Conservation (phyloP, 1,139 yeast species). For the Pneumocystis carinii region DNA sequence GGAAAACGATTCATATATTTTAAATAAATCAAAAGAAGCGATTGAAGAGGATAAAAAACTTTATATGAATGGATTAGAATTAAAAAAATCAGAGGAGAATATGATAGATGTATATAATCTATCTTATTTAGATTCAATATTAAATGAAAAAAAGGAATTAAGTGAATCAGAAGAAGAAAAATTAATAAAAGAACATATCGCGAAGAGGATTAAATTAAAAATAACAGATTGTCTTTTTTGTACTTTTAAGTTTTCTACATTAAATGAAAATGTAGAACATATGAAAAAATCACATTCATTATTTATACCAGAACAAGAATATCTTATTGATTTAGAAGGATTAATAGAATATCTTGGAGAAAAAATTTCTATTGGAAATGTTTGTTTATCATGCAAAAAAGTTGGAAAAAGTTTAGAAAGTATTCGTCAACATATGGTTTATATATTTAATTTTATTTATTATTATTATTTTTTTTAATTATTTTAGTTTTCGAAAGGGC, state of each 20-base stretch:
- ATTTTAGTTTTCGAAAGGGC: conserved; percentile 45
- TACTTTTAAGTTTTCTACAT: conserved; percentile 18
- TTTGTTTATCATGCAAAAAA: conserved; percentile 69
- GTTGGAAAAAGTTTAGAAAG: conserved; percentile 76
- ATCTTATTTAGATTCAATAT: not conserved
- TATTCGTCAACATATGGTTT: conserved; percentile 70
- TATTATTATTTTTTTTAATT: not conserved
- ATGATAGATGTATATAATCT: not conserved
- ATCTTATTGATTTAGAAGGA: conserved; percentile 54
- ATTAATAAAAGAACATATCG: not conserved
- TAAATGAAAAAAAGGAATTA: not conserved
- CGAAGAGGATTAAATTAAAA: conserved; percentile 37
- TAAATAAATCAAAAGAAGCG: conserved; percentile 1
- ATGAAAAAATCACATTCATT: conserved; percentile 70
- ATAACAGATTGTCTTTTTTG: conserved; percentile 62
- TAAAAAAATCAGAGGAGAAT: not conserved
- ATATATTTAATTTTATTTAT: not conserved
- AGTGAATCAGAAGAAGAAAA: not conserved
- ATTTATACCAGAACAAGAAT: conserved; percentile 69
- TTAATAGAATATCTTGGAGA: conserved; percentile 62
- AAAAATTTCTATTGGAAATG: conserved; percentile 69
- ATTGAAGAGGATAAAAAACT: conserved; percentile 3
- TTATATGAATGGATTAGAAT: not conserved
- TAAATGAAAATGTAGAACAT: conserved; percentile 57
- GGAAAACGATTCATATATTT: conserved; percentile 8